These are phyloP conservation scores for Yarrowia bubula DNA, from an alignment of 805 yeast genomes.

Conservation along the genomic window DNA sequence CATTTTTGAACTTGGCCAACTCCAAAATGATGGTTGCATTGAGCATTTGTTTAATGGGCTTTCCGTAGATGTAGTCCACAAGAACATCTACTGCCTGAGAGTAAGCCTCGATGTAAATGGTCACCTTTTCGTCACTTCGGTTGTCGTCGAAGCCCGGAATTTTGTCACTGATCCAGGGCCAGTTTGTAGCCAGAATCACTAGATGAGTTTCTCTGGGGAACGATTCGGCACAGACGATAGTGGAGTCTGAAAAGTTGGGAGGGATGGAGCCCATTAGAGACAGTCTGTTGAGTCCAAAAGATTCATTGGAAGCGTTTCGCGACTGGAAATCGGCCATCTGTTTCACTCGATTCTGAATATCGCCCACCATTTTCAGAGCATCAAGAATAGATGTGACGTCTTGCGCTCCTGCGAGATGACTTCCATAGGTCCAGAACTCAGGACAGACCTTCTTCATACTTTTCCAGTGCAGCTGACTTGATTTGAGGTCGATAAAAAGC, in stretches of 20 bases:
- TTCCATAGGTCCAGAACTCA: constrained; percentile 14
- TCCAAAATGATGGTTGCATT: background rate
- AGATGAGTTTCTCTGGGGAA: background rate
- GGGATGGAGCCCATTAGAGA: background rate
- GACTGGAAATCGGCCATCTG: background rate
- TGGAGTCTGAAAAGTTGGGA: background rate
- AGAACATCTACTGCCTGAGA: constrained; percentile 7
- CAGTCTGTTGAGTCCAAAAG: background rate
- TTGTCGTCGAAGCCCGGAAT: background rate
- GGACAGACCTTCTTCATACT: constrained; percentile 20
- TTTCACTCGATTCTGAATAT: background rate
- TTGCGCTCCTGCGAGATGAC: background rate
- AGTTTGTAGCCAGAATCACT: constrained; percentile 1
- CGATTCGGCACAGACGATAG: background rate
- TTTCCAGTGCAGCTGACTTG: constrained; percentile 4
- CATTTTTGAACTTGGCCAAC: background rate
- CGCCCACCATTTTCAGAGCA: constrained; percentile 4
- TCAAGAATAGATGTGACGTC: constrained; percentile 8
- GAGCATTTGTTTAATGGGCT: background rate
- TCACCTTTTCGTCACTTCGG: background rate
- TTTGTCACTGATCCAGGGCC: constrained; percentile 22
- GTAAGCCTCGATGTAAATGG: background rate
- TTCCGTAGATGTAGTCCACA: background rate
- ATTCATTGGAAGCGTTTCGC: background rate
- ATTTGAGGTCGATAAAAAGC: background rate